A percentile compares a stretch with the other conserved stretches of the same genome.
Conservation (phyloP, 768 basidiomycete species). For the Boletus rubescentipes region DNA sequence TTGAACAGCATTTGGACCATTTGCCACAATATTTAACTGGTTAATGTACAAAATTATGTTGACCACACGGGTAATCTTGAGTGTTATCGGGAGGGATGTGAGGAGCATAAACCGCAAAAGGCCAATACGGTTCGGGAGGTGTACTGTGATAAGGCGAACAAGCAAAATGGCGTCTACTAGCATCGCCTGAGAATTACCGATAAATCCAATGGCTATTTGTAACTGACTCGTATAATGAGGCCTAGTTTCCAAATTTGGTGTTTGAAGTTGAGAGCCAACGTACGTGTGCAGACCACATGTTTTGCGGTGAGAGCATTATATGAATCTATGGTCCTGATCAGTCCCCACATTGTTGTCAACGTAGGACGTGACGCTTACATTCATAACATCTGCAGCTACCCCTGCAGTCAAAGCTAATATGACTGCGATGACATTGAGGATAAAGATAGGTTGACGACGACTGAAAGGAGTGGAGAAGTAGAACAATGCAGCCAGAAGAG, state of each 20-base stretch:
- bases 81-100: constrained; percentile 15
- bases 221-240: constrained; percentile 1
- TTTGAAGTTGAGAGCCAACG: neutral
- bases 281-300: constrained; percentile 12
- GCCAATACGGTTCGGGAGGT: constrained; percentile 13
- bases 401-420: constrained; percentile 11
- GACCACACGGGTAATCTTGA: constrained; percentile 20
- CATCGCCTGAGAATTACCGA: constrained; percentile 22
- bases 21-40: neutral
- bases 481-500: constrained; percentile 22
- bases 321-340: constrained; percentile 20
- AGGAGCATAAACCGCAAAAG: constrained; percentile 14
- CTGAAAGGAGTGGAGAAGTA: constrained; percentile 22
- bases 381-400: constrained; percentile 2
- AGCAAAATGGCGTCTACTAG: constrained; percentile 24
- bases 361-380: neutral
- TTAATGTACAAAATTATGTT: constrained; percentile 18
- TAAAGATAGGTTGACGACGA: constrained; percentile 22
- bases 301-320: constrained; percentile 16
- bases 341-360: neutral
- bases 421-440: constrained; percentile 20
- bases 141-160: constrained; percentile 21
- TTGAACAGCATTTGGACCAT: neutral
- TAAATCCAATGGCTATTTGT: constrained; percentile 21
- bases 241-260: neutral